These are phyloP conservation scores for Sicyos edulis DNA, from an alignment of 306 rosid genomes.

Conservation along the genomic window DNA sequence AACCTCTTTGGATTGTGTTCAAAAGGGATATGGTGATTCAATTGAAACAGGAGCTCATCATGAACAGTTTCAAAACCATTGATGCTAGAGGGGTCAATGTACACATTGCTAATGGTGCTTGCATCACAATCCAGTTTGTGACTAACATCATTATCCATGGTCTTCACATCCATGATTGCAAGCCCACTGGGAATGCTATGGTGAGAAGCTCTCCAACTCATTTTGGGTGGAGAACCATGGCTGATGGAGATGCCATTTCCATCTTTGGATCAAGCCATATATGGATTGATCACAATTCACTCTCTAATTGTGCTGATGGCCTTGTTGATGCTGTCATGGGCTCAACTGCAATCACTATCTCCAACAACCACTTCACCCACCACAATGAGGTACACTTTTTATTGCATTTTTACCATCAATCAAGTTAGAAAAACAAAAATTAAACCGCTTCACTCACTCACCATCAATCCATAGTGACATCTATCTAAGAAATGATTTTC, in stretches of 20 bases:
- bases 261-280: conserved; percentile 91
- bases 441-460: no score
- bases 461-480: no score
- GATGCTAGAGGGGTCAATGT: conserved; percentile 92
- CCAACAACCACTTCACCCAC: conserved; percentile 98
- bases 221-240: conserved; percentile 98
- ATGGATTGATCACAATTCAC: conserved; percentile 95
- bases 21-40: conserved; percentile 95
- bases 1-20: conserved; percentile 97
- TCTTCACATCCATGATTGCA: conserved; percentile 92
- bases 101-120: conserved; percentile 90
- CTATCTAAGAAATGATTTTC: no score
- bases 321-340: conserved; percentile 99
- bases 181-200: conserved; percentile 96
- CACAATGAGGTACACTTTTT: conserved; percentile 74
- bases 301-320: conserved; percentile 96
- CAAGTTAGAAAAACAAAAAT: not conserved
- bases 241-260: conserved; percentile 92
- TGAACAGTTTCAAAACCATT: conserved; percentile 96
- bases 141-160: conserved; percentile 91
- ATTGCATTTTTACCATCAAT: conserved; percentile 4
- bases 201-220: conserved; percentile 92
- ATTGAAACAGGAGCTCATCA: conserved; percentile 81
- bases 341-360: conserved; percentile 89
- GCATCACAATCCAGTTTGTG: conserved; percentile 79